These are phyloP conservation scores for Gaultheria prostrata DNA, from an alignment of 148 eudicot genomes.

Conservation along the genomic window DNA sequence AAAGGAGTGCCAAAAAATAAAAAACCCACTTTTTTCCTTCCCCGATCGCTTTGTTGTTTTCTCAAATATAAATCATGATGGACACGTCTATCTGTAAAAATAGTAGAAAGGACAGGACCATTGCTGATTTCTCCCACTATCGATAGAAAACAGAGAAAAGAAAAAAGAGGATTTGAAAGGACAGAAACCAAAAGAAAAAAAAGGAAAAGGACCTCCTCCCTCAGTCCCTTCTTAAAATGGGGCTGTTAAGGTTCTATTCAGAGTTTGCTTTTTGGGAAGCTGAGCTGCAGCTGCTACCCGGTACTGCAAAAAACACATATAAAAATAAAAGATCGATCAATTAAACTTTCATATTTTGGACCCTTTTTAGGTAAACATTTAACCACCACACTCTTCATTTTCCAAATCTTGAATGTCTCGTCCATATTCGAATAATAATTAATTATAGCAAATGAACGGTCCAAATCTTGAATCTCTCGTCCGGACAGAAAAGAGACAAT, in stretches of 20 bases:
- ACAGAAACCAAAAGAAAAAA: too few relatives aligned
- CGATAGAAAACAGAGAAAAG: background rate
- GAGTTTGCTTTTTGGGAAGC: slow-evolving; percentile 31
- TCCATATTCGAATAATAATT: too few relatives aligned
- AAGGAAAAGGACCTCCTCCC: background rate
- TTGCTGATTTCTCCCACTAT: background rate
- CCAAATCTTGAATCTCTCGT: too few relatives aligned
- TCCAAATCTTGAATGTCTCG: too few relatives aligned
- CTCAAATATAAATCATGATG: background rate
- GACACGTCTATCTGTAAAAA: background rate
- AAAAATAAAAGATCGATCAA: background rate
- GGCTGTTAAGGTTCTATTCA: slow-evolving; percentile 42
- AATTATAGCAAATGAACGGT: too few relatives aligned
- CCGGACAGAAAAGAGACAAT: too few relatives aligned
- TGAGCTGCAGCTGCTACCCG: slow-evolving; percentile 23
- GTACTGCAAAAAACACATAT: slow-evolving; percentile 18
- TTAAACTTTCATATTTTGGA: background rate
- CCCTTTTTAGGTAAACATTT: background rate
- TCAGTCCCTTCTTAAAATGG: slow-evolving; percentile 31
- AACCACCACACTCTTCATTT: background rate
- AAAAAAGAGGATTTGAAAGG: background rate
- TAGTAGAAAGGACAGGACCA: background rate
- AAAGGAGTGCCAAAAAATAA: background rate
- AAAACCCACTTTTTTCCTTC: background rate
- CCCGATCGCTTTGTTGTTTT: background rate